These are phyloP conservation scores for Saturnispora kantuleensis DNA, from an alignment of 805 yeast species.

Conservation along the genomic window DNA sequence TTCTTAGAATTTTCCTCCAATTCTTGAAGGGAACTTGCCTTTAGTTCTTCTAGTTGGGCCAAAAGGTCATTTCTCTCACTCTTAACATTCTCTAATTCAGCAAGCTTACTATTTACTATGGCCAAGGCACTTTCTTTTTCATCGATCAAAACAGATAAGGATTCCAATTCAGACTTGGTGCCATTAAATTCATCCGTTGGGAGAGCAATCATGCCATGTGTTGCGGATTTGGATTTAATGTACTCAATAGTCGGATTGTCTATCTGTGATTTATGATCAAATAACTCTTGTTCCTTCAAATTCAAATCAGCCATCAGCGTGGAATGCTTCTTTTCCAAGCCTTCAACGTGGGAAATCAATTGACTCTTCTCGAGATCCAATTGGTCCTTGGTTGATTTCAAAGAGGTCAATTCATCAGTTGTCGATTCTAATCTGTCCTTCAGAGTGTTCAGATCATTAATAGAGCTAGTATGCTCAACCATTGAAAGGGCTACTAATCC, in stretches of 20 bases:
- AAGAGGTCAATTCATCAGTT: not conserved
- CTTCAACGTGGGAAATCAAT: not conserved
- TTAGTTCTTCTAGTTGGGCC: not conserved
- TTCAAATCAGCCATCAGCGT: not conserved
- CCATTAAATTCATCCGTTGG: slow-evolving; percentile 10
- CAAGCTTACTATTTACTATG: not conserved
- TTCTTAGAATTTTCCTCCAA: not conserved
- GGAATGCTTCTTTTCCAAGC: not conserved
- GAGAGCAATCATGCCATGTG: slow-evolving; percentile 11
- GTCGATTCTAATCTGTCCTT: not conserved
- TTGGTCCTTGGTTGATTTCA: slow-evolving; percentile 2
- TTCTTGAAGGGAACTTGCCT: not conserved
- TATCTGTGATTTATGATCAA: not conserved
- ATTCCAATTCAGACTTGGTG: not conserved
- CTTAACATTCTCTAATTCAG: not conserved
- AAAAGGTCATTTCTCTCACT: not conserved
- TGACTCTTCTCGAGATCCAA: slow-evolving; percentile 6
- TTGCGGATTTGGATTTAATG: slow-evolving; percentile 12
- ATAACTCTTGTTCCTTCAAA: not conserved
- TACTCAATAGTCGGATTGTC: slow-evolving; percentile 16
- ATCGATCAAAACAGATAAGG: not conserved
- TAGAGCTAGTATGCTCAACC: not conserved
- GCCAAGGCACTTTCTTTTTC: not conserved
- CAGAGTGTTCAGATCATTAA: not conserved
- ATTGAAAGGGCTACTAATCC: slow-evolving; percentile 13